Base-by-base conservation (phyloP, 2,329 filamentous ascomycete genomes). In the Sarocladium kiliense region DNA sequence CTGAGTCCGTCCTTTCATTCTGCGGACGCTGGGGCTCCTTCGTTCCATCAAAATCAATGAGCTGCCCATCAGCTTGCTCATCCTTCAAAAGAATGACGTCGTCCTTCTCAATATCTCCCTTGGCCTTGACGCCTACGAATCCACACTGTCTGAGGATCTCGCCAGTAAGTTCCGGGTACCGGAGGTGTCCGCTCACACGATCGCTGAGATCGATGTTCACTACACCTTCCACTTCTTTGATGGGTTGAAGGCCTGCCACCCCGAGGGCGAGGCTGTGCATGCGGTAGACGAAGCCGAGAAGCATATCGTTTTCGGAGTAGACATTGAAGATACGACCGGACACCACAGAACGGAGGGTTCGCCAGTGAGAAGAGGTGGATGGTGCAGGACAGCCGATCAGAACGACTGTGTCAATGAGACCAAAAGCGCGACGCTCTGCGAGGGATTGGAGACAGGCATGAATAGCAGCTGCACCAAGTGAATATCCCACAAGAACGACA, bases 261-360 rank as follows among this genome's bases (percentile, higher is more conserved):
- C 92, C 92, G 39, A 89, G 80, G 60, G 94, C 87, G 26, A 96
- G 81, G 57, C 86, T 91, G 39, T 88, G 91, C 2, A 90, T 87
- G 44, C 92, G 85, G 68, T 97, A 96, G 18, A 96, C 75, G 66
- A 96, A 93, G 1, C 85, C 91, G 1, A 97, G 82, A 30, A 97
- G 85, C 64, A 90, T 89, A 69, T 97, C 92, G 58, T 94, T 92
- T 54, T 87, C 84, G 1, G 89, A 93, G 71, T 87, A 96, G 9
- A 93, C 90, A 62, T 97, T 97, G 62, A 96, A 87, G 7, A 96
- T 78, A 56, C 88, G 82, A 2, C 92, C 91, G 1, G 86, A 83
- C 0, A 96, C 91, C 1, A 93, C 89, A 44, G 82, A 84, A 27
- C 90, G 83, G 61, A 96, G 83, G 36, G 82, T 77, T 44, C 86